Conservation (phyloP, 139 green algal genomes). For the Picochlorum sp. region DNA sequence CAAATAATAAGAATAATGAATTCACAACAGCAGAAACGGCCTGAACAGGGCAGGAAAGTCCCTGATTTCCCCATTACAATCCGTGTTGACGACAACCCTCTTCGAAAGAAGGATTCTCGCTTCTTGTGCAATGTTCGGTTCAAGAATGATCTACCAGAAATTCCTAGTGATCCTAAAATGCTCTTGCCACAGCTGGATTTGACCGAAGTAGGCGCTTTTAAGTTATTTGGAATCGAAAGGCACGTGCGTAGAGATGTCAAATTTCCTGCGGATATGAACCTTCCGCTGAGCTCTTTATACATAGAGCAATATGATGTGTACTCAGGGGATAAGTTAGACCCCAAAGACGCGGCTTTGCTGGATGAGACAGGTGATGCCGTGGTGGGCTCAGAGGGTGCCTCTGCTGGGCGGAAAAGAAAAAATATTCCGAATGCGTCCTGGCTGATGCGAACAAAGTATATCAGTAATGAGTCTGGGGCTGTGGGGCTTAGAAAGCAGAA, state of each 20-base stretch:
- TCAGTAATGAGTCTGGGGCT: conserved; percentile 27
- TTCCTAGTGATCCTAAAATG: conserved; percentile 66
- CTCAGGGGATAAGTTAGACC: conserved; percentile 23
- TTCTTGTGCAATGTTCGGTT: conserved; percentile 61
- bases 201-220: conserved; percentile 40
- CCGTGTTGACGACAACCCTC: conserved; percentile 8
- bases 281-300: conserved; percentile 50
- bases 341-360: conserved; percentile 42
- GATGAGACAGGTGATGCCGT: conserved; percentile 7
- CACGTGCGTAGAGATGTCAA: conserved; percentile 44
- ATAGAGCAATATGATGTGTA: conserved; percentile 46
- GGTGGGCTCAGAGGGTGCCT: conserved; percentile 4
- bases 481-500: not conserved
- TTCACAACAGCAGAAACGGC: not conserved
- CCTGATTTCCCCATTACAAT: conserved; percentile 20
- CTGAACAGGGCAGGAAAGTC: not conserved
- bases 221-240: conserved; percentile 49
- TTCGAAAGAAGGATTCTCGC: conserved; percentile 39
- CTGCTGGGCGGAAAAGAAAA: not conserved
- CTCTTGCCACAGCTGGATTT: conserved; percentile 40
- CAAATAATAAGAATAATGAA: too few relatives aligned
- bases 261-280: conserved; percentile 45
- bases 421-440: conserved; percentile 37
- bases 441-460: conserved; percentile 63
- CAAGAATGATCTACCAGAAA: conserved; percentile 57